Conservation (phyloP, 2,329 filamentous ascomycete species). For the Fusarium sp. region DNA sequence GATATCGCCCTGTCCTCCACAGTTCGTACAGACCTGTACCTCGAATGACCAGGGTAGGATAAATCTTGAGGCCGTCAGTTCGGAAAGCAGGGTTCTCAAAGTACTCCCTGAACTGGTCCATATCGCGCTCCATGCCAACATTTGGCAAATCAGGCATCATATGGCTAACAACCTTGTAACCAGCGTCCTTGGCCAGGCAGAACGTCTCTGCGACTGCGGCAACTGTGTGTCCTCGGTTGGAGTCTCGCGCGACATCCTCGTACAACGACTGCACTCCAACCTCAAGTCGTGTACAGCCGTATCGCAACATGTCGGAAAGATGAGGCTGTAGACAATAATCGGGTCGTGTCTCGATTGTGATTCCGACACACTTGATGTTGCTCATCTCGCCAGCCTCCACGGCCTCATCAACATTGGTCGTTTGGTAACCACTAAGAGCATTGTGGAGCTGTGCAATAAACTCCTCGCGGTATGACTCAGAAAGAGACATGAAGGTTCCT, state of each 20-base stretch:
- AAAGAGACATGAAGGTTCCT: constrained; percentile 97
- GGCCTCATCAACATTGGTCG: constrained; percentile 92
- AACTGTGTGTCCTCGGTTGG: constrained; percentile 95
- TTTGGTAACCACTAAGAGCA: constrained; percentile 94
- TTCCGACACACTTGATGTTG: constrained; percentile 96
- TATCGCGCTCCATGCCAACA: constrained; percentile 96
- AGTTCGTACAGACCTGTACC: constrained; percentile 96
- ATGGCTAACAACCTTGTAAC: constrained; percentile 98
- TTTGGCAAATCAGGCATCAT: constrained; percentile 99
- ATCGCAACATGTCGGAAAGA: constrained; percentile 94
- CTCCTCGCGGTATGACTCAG: constrained; percentile 86
- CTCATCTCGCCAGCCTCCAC: constrained; percentile 95
- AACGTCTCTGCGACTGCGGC: constrained; percentile 96
- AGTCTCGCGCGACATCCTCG: constrained; percentile 97
- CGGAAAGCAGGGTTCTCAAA: constrained; percentile 96
- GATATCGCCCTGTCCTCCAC: constrained; percentile 95
- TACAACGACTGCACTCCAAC: constrained; percentile 97
- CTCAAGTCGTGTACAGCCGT: constrained; percentile 93
- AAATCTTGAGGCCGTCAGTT: constrained; percentile 97
- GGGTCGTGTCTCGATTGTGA: constrained; percentile 96
- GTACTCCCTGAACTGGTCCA: constrained; percentile 97
- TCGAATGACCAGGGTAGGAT: constrained; percentile 95
- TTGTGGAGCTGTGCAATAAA: constrained; percentile 98
- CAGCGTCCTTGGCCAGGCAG: constrained; percentile 94
- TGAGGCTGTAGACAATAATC: constrained; percentile 98